phyloP scores from a whole-genome alignment of 768 basidiomycete species.

The Candolleomyces eurysporus region DNA sequence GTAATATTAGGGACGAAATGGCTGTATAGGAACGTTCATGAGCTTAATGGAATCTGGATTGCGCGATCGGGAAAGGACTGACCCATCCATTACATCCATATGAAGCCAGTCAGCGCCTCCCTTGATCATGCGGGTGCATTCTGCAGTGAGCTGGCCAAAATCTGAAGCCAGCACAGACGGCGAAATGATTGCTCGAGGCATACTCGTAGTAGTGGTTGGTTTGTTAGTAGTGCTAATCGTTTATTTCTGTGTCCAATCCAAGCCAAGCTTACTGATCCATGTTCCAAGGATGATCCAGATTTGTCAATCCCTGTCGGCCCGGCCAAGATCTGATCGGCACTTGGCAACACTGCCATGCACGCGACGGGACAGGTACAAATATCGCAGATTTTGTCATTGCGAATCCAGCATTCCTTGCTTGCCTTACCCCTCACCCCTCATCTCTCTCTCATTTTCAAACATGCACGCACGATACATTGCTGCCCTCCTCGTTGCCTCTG shows the following conservation, averaged over 20 bases:
- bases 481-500: conserved; percentile 34
- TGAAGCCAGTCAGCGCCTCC: conserved; percentile 97
- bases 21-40: conserved; percentile 36
- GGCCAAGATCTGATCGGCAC: no score
- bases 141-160: conserved; percentile 91
- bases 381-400: conserved; percentile 5
- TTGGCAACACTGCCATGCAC: neutral
- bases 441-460: conserved; percentile 12
- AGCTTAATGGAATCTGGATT: conserved; percentile 4
- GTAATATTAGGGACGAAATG: conserved; percentile 99
- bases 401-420: conserved; percentile 8
- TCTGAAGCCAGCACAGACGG: conserved; percentile 97
- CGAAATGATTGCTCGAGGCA: conserved; percentile 91
- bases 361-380: neutral
- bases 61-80: conserved; percentile 22
- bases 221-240: neutral
- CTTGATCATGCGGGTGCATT: conserved; percentile 96
- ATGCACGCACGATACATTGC: conserved; percentile 43
- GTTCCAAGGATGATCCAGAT: no score
- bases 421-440: conserved; percentile 15
- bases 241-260: no score
- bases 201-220: conserved; percentile 23
- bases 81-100: conserved; percentile 99
- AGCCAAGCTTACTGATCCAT: no score
- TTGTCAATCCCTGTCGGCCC: no score